A percentile compares a stretch with the other conserved stretches of the same genome.
Conservation (phyloP, 768 basidiomycete species). For the Boletus pseudo-olivaceus region DNA sequence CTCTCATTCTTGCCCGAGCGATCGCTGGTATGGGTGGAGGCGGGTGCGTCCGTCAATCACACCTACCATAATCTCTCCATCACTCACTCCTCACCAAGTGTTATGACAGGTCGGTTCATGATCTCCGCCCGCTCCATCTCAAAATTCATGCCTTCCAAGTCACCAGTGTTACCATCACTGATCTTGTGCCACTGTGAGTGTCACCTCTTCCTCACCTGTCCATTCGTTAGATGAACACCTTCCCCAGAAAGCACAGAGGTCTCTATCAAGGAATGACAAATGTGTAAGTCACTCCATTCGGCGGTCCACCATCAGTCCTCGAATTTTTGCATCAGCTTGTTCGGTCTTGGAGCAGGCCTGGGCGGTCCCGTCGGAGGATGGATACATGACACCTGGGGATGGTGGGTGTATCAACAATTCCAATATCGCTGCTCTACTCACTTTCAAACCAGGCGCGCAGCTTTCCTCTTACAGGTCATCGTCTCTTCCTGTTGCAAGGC, state of each 20-base stretch:
- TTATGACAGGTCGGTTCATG: constrained; percentile 69
- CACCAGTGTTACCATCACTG: constrained; percentile 78
- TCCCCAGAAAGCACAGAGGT: constrained; percentile 72
- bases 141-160: constrained; percentile 45
- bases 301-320: constrained; percentile 7
- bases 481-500: neutral
- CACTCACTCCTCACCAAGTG: constrained; percentile 41
- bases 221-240: neutral
- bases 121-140: constrained; percentile 4
- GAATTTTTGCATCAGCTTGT: constrained; percentile 48
- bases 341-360: constrained; percentile 76
- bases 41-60: constrained; percentile 50
- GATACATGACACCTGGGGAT: constrained; percentile 82
- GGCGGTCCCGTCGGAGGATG: constrained; percentile 82
- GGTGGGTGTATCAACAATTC: constrained; percentile 45
- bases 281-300: constrained; percentile 48
- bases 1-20: constrained; percentile 75
- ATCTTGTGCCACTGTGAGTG: constrained; percentile 83
- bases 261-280: constrained; percentile 91
- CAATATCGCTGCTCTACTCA: neutral
- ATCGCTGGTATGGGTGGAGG: constrained; percentile 93
- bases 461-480: constrained; percentile 81
- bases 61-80: neutral
- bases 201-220: neutral
- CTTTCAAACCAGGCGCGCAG: constrained; percentile 59